Conservation (phyloP, 176 grass and related monocot species). For the Ananas comosus region DNA sequence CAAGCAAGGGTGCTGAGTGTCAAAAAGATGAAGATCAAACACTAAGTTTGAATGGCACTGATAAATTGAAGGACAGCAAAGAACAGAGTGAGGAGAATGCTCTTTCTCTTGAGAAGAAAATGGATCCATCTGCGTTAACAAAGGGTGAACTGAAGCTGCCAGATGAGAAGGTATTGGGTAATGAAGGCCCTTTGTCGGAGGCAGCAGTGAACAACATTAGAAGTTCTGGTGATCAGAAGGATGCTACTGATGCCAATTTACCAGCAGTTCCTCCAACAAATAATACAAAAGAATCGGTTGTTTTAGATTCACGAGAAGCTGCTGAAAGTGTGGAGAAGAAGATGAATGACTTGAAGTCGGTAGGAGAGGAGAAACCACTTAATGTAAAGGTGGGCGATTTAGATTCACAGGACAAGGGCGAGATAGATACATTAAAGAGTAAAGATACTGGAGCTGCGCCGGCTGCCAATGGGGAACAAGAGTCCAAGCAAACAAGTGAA, state of each 20-base stretch:
- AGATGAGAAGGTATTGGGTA: slow-evolving; percentile 21
- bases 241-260: slow-evolving; percentile 22
- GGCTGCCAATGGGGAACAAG: slow-evolving; percentile 24
- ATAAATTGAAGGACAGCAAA: slow-evolving; percentile 25
- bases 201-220: slow-evolving; percentile 13
- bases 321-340: slow-evolving; percentile 24
- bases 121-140: slow-evolving; percentile 24
- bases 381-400: slow-evolving; percentile 21
- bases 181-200: slow-evolving; percentile 18
- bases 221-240: slow-evolving; percentile 34
- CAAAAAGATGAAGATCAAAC: slow-evolving; percentile 33
- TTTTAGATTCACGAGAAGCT: slow-evolving; percentile 26
- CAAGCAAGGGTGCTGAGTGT: slow-evolving; percentile 36
- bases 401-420: slow-evolving; percentile 24
- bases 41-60: slow-evolving; percentile 24
- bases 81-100: slow-evolving; percentile 30
- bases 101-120: slow-evolving; percentile 32
- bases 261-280: slow-evolving; percentile 10
- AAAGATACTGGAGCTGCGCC: slow-evolving; percentile 28
- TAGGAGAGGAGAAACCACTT: slow-evolving; percentile 32
- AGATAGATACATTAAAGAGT: slow-evolving; percentile 15
- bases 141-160: slow-evolving; percentile 28
- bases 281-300: slow-evolving; percentile 24
- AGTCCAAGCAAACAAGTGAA: slow-evolving; percentile 21
- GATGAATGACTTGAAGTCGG: slow-evolving; percentile 20